A percentile compares a stretch with the other conserved stretches of the same genome.
phyloP scores from a whole-genome alignment of 2,329 filamentous ascomycete genomes.

The Pseudogymnoascus sp. region DNA sequence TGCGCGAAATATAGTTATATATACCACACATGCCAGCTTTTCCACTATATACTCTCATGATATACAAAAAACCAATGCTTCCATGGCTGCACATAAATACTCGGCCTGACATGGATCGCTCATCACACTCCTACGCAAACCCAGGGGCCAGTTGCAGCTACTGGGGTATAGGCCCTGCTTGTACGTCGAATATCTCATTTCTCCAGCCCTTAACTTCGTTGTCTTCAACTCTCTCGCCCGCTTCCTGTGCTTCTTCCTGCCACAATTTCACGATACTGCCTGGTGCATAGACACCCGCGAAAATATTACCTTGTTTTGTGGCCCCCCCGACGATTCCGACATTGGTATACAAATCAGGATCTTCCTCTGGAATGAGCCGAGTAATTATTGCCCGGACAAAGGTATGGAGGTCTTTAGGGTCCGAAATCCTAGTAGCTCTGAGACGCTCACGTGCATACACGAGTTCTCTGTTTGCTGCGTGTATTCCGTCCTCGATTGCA shows the following conservation, averaged over 20 bases:
- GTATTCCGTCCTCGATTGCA: conserved; percentile 61
- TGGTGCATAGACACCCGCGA: conserved; percentile 78
- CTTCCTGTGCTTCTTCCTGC: conserved; percentile 67
- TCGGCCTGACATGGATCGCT: neutral
- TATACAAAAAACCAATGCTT: neutral
- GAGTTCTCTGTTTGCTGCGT: conserved; percentile 73
- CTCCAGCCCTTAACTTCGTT: conserved; percentile 55
- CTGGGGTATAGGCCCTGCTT: conserved; percentile 16
- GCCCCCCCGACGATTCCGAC: conserved; percentile 57
- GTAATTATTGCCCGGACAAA: conserved; percentile 79
- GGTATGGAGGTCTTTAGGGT: conserved; percentile 70
- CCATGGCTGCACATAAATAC: neutral
- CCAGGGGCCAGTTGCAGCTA: neutral
- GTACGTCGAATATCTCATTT: conserved; percentile 68
- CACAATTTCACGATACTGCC: conserved; percentile 86
- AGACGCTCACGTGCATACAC: conserved; percentile 80
- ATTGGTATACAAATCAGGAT: conserved; percentile 68
- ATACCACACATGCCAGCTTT: neutral
- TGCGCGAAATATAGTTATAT: neutral
- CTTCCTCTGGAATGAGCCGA: conserved; percentile 60
- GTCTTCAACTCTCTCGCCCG: conserved; percentile 67
- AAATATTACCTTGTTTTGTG: conserved; percentile 52
- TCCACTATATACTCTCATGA: neutral
- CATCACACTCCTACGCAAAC: neutral
- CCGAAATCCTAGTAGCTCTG: conserved; percentile 73